These are phyloP conservation scores for Darksidea phi DNA, from an alignment of 495 filamentous ascomycete species.

Conservation along the genomic window DNA sequence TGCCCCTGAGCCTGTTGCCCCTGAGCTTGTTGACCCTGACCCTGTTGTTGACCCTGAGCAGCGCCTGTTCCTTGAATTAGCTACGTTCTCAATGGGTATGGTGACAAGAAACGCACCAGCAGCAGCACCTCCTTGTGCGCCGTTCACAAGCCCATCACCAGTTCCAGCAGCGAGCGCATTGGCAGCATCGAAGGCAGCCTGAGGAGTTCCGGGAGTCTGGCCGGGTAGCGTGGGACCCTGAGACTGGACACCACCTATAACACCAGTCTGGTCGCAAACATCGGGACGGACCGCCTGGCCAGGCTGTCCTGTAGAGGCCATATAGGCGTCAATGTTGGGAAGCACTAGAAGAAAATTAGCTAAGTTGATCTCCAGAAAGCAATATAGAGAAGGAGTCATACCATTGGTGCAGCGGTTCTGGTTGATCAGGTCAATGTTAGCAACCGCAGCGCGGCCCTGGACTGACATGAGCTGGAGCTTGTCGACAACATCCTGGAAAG, in stretches of 20 bases:
- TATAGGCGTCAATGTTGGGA: constrained; percentile 29
- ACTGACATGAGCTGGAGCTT: constrained; percentile 32
- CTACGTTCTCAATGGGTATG: background rate
- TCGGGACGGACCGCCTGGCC: constrained; percentile 11
- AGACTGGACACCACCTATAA: constrained; percentile 20
- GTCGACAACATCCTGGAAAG: constrained; percentile 33
- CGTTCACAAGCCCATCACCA: constrained; percentile 13
- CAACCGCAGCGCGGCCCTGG: constrained; percentile 19
- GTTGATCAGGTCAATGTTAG: constrained; percentile 30
- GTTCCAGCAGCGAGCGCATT: constrained; percentile 2
- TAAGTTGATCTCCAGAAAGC: background rate
- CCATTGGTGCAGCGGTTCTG: constrained; percentile 31
- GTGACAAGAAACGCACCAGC: background rate
- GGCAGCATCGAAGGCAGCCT: constrained; percentile 22
- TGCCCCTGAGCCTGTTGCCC: constrained; percentile 6
- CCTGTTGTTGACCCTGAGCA: constrained; percentile 3
- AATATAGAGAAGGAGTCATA: background rate
- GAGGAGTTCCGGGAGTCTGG: constrained; percentile 19
- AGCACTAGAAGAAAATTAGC: constrained; percentile 8
- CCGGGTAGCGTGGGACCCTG: constrained; percentile 10
- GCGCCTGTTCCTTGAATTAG: background rate
- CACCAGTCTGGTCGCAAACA: constrained; percentile 23
- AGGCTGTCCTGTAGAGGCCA: constrained; percentile 11
- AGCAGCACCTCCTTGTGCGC: background rate
- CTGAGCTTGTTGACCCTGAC: background rate